Percentiles rank a stretch among this genome's conserved stretches.
These are phyloP conservation scores for Malassezia caprae DNA, from an alignment of 1,284 basidiomycete species.

Conservation along the genomic window DNA sequence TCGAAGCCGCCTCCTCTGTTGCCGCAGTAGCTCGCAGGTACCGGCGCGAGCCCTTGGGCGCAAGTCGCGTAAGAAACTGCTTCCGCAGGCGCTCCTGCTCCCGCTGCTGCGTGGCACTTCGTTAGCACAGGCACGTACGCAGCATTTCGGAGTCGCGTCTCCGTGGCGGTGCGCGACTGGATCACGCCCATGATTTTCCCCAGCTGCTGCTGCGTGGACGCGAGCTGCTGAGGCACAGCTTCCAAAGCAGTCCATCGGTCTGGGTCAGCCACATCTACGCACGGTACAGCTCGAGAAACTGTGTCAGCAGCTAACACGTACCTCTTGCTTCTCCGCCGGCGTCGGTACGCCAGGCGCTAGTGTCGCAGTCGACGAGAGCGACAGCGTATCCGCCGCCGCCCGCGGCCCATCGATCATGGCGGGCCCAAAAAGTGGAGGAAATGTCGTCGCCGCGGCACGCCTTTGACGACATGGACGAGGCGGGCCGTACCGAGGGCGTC, in stretches of 20 bases:
- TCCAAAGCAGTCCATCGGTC: constrained; percentile 15
- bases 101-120: background rate
- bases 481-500: background rate
- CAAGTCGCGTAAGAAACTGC: background rate
- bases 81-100: background rate
- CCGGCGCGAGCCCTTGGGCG: background rate
- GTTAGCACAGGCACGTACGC: background rate
- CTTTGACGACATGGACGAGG: background rate
- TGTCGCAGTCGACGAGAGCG: background rate
- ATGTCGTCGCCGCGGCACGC: background rate
- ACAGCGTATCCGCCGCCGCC: background rate
- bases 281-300: background rate
- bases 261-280: background rate
- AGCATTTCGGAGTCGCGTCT: constrained; percentile 17
- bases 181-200: constrained; percentile 21
- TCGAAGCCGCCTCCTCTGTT: background rate
- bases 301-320: background rate
- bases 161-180: constrained; percentile 18
- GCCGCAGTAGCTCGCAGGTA: background rate
- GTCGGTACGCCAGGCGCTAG: background rate
- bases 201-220: constrained; percentile 18
- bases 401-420: background rate
- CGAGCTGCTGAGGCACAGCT: constrained; percentile 18
- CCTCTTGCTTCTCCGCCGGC: background rate
- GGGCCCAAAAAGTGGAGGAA: background rate